These are phyloP conservation scores for Coniochaeta ligniaria DNA, from an alignment of 2,329 filamentous ascomycete species.

Conservation along the genomic window DNA sequence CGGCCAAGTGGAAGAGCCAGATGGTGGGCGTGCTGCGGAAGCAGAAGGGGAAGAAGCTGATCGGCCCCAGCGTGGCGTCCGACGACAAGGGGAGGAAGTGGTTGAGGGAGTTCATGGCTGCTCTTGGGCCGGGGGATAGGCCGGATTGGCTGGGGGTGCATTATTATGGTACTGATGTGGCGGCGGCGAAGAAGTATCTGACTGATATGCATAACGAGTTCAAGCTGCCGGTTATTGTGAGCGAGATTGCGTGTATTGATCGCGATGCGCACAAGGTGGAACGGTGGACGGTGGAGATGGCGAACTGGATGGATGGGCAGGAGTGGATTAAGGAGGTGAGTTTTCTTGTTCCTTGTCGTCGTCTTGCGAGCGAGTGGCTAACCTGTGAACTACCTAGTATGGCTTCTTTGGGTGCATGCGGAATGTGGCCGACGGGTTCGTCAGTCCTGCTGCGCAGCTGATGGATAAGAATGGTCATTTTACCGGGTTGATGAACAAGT, in stretches of 20 bases:
- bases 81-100: conserved; percentile 29
- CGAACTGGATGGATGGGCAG: conserved; percentile 33
- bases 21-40: conserved; percentile 22
- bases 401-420: conserved; percentile 35
- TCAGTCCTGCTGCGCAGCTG: conserved; percentile 36
- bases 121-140: conserved; percentile 19
- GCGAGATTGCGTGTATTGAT: conserved; percentile 32
- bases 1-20: conserved; percentile 27
- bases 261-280: conserved; percentile 26
- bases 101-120: conserved; percentile 31
- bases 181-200: conserved; percentile 27
- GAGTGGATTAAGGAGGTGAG: conserved; percentile 33
- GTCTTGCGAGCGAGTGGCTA: too few relatives aligned
- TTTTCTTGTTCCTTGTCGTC: too few relatives aligned
- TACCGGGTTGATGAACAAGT: conserved; percentile 19
- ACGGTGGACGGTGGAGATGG: conserved; percentile 28
- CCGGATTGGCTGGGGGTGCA: conserved; percentile 36
- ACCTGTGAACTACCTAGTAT: too few relatives aligned
- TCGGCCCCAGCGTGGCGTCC: conserved; percentile 29
- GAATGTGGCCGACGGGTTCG: conserved; percentile 32
- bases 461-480: conserved; percentile 33
- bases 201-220: conserved; percentile 26
- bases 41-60: conserved; percentile 22
- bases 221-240: conserved; percentile 26
- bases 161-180: conserved; percentile 29